Conservation (phyloP, 768 basidiomycete genomes). For the Termitomyces eurrhizus region DNA sequence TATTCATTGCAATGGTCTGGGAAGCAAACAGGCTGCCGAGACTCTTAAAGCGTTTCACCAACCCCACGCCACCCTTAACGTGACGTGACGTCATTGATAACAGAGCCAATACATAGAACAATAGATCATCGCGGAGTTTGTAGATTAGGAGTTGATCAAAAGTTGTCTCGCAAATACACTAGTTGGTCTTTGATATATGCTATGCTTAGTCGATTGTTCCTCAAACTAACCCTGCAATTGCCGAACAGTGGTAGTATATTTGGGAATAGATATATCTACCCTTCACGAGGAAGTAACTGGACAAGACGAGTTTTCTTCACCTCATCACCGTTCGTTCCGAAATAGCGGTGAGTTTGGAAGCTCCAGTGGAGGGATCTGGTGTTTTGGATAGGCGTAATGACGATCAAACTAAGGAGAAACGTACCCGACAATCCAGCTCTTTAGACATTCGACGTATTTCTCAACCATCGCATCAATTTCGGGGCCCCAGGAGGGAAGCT, state of each 20-base stretch:
- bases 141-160: too few relatives aligned
- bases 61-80: slow-evolving; percentile 4
- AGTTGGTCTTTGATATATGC: too few relatives aligned
- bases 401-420: slow-evolving; percentile 4
- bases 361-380: slow-evolving; percentile 63
- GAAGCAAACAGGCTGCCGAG: background rate
- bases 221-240: too few relatives aligned
- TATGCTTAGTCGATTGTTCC: too few relatives aligned
- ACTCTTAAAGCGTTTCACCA: slow-evolving; percentile 3
- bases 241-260: too few relatives aligned
- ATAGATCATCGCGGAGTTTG: background rate
- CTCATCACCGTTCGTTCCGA: slow-evolving; percentile 50
- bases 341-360: slow-evolving; percentile 66
- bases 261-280: slow-evolving; percentile 13
- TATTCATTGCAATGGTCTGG: slow-evolving; percentile 36
- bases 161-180: too few relatives aligned
- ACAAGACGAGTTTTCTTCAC: slow-evolving; percentile 54
- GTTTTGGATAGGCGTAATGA: slow-evolving; percentile 5
- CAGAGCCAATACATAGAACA: slow-evolving; percentile 1
- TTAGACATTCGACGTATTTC: slow-evolving; percentile 58
- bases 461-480: slow-evolving; percentile 56
- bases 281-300: slow-evolving; percentile 38
- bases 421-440: slow-evolving; percentile 68
- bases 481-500: slow-evolving; percentile 59
- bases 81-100: slow-evolving; percentile 12